A percentile compares a stretch with the other conserved stretches of the same genome.
phyloP scores from a whole-genome alignment of 1,139 yeast genomes.

The Geotrichum klebahnii region DNA sequence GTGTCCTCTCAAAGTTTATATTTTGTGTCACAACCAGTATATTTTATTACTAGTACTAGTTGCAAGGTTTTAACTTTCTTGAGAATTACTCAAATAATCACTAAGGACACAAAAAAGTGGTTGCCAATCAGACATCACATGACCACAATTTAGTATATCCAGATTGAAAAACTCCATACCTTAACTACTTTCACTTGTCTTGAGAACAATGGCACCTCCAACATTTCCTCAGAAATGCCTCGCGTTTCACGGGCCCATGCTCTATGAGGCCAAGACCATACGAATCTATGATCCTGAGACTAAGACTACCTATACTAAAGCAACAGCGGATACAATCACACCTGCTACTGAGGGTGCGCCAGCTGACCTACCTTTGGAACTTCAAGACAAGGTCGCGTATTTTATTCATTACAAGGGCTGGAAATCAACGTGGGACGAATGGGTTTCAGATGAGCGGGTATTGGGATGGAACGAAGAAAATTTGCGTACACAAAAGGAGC shows the following conservation, averaged over 20 bases:
- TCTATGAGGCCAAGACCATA: conserved; percentile 81
- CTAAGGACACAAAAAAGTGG: too few relatives aligned
- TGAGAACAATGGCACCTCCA: conserved; percentile 17
- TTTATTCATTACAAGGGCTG: conserved; percentile 91
- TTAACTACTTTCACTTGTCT: not conserved
- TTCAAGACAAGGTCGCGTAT: conserved; percentile 46
- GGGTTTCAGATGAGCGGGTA: conserved; percentile 74
- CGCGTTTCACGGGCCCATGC: conserved; percentile 87
- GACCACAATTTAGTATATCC: too few relatives aligned
- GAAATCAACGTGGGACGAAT: conserved; percentile 95
- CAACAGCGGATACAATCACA: conserved; percentile 25
- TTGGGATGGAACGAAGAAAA: conserved; percentile 69
- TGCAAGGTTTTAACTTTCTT: too few relatives aligned
- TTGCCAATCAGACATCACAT: too few relatives aligned
- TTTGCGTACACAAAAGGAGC: conserved; percentile 56
- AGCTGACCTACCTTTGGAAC: conserved; percentile 47
- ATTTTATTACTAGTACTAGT: too few relatives aligned
- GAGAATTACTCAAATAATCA: too few relatives aligned
- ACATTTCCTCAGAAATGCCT: conserved; percentile 45
- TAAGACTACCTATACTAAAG: conserved; percentile 31
- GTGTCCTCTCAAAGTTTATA: too few relatives aligned
- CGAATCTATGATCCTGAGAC: conserved; percentile 57
- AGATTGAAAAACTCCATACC: too few relatives aligned
- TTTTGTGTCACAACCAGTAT: too few relatives aligned
- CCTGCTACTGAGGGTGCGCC: conserved; percentile 31